A percentile compares a stretch with the other conserved stretches of the same genome.
Evolutionary conservation across 805 yeast genomes (phyloP).

Genomic region (Kluyveromyces siamensis): DNA sequence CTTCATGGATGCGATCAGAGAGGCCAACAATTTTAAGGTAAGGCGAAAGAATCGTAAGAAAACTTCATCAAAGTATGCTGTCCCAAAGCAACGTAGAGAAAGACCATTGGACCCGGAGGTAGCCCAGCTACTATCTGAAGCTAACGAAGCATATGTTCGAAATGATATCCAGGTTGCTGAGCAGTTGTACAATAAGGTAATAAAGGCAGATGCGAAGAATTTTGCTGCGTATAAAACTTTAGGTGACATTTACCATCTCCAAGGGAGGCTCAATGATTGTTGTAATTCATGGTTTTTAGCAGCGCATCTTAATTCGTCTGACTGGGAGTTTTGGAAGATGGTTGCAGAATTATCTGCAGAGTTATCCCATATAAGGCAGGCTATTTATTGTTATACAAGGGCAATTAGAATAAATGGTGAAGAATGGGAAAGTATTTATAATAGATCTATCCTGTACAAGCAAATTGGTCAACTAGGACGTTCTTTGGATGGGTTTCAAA

Average conservation of each 20-base stretch:
- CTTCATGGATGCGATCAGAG: conserved; percentile 56
- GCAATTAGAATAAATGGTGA: conserved; percentile 45
- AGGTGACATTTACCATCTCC: conserved; percentile 71
- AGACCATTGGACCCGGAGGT: conserved; percentile 66
- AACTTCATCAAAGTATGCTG: conserved; percentile 21
- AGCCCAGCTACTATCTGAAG: conserved; percentile 52
- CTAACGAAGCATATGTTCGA: conserved; percentile 71
- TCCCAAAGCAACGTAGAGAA: conserved; percentile 25
- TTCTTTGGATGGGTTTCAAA: conserved; percentile 66
- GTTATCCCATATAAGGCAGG: conserved; percentile 64
- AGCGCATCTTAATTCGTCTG: conserved; percentile 67
- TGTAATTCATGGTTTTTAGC: conserved; percentile 77
- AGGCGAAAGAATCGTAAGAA: conserved; percentile 31
- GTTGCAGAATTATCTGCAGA: conserved; percentile 63
- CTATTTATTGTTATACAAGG: conserved; percentile 65
- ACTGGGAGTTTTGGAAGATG: conserved; percentile 67
- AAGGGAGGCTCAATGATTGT: conserved; percentile 60
- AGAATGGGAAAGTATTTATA: conserved; percentile 47
- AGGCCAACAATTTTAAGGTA: conserved; percentile 54
- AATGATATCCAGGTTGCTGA: conserved; percentile 53
- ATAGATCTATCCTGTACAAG: conserved; percentile 58
- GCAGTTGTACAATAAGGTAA: conserved; percentile 54
- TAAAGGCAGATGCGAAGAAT: conserved; percentile 67
- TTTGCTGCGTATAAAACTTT: conserved; percentile 79
- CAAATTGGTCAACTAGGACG: conserved; percentile 58